phyloP scores from a whole-genome alignment of 495 filamentous ascomycete species.

The Penicillium turbatum region DNA sequence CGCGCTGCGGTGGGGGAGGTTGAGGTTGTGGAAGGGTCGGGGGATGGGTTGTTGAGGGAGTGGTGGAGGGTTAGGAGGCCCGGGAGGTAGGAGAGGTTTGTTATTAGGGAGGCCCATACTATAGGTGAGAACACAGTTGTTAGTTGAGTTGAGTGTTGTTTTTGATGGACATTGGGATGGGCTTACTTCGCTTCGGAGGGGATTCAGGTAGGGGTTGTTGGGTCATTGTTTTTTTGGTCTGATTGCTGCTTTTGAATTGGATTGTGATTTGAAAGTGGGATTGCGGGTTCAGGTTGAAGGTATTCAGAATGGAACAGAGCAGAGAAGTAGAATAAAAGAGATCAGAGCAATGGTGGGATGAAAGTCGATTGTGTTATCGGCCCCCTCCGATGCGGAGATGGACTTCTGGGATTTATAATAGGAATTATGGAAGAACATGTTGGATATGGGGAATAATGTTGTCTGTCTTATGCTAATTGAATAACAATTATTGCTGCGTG shows the following conservation, averaged over 20 bases:
- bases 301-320: background rate
- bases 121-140: background rate
- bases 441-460: background rate
- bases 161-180: background rate
- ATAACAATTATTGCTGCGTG: conserved; percentile 10
- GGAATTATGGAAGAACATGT: background rate
- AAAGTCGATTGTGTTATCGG: background rate
- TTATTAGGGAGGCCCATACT: conserved; percentile 33
- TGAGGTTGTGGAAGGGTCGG: conserved; percentile 1
- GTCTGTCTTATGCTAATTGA: background rate
- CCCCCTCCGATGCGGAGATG: background rate
- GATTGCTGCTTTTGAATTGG: background rate
- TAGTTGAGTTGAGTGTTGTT: conserved; percentile 5
- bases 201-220: conserved; percentile 14
- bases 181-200: conserved; percentile 10
- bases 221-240: conserved; percentile 1
- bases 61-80: conserved; percentile 29
- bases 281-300: background rate
- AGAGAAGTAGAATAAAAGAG: background rate
- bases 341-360: background rate
- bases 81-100: conserved; percentile 29
- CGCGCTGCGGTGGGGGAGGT: background rate
- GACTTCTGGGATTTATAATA: background rate
- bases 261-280: background rate
- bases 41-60: conserved; percentile 20